Base-by-base conservation (phyloP, 495 filamentous ascomycete species). In the Diplogelasinospora grovesii region DNA sequence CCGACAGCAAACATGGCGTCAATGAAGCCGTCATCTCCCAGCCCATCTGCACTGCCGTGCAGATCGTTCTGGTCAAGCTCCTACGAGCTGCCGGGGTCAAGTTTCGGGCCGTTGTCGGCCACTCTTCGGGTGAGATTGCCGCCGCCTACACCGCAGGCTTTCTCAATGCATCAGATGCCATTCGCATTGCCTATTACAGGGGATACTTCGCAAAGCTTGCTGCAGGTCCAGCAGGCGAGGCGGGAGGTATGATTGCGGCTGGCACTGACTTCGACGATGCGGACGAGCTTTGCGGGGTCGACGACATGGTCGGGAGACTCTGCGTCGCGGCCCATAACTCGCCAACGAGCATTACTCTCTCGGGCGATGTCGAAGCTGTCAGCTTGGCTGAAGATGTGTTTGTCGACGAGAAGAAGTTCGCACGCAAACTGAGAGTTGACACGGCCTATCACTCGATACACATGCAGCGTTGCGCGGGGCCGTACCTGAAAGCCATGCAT, bases 51-150 rank as follows among this genome's bases (percentile, higher is more conserved):
- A 72, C 70, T 5, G 61, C 62, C 20, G 22, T 74, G 0, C 70
- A 74, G 36, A 58, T 74, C n/a, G 67, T 65, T 0, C 43, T 82
- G 16, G 66, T 76, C 1, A 63, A 73, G 3, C 40, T 77, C 6
- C 50, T 81, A 3, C 41, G 45, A 9, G 57, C 52, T 28, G 69
- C 68, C 52, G 65, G 64, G 15, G 57, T 81, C 5, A 31, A 38
- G 5, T 69, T 74, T 32, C 39, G 41, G 22, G 63, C 64, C 23
- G 74, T 77, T 0, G 61, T 78, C 4, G 78, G 78, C 1, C 77
- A 82, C 45, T 81, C 77, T 1, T 74, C 69, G 45, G 77, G 77
- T 6, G 77, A 81, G 48, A 80, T 81, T 46, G 61, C 61, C 2
- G 61, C 61, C 0, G 61, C 61, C 1, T 71, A 69, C 43, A 44